Percentiles rank a stretch among this genome's conserved stretches.
Evolutionary conservation across 179 eudicot species (phyloP).

Genomic region (Beta macrorhiza): DNA sequence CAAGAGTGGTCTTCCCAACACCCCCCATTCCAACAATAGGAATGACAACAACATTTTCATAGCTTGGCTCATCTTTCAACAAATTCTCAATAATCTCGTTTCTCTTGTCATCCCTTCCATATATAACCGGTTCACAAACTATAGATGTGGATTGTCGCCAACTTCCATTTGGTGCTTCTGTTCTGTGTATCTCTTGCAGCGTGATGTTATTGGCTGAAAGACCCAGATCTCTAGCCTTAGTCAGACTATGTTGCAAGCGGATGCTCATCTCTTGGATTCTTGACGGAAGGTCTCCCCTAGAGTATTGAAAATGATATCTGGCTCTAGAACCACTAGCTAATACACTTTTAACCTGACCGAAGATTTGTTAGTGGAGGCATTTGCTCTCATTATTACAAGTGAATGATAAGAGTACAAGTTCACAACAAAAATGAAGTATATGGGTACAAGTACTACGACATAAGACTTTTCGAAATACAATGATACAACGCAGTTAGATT

Average conservation of each 20-base stretch:
- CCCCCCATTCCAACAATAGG: slow-evolving; percentile 14
- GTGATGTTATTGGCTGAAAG: background rate
- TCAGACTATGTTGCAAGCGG: background rate
- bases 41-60: background rate
- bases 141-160: background rate
- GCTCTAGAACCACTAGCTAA: no score
- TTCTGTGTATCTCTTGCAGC: background rate
- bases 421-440: no score
- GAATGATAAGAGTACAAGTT: background rate
- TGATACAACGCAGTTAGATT: no score
- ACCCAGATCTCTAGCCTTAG: background rate
- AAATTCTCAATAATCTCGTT: background rate
- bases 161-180: background rate
- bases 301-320: no score
- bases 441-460: no score
- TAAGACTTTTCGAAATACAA: no score
- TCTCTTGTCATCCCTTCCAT: background rate
- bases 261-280: background rate
- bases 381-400: background rate
- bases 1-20: slow-evolving; percentile 14
- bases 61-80: slow-evolving; percentile 3
- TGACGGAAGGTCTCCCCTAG: no score
- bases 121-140: background rate
- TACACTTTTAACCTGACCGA: no score
- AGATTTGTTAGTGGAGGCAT: no score